Percentiles rank a stretch among this genome's conserved stretches.
Evolutionary conservation across 1,284 basidiomycete species (phyloP).

Genomic region (Moesziomyces antarcticus): DNA sequence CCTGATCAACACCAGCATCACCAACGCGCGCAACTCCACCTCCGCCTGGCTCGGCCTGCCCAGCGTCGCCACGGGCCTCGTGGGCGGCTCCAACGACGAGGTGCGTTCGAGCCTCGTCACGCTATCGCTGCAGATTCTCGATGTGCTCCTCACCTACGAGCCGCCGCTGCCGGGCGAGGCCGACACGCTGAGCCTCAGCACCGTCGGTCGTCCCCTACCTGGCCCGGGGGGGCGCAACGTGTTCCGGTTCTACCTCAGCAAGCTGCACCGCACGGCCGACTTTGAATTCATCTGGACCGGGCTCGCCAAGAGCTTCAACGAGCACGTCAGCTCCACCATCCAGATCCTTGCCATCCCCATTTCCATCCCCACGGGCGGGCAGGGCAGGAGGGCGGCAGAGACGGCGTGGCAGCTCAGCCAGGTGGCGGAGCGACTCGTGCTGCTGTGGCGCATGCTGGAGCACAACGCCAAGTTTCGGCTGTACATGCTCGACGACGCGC

Average conservation of each 20-base stretch:
- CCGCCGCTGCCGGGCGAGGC: conserved; percentile 24
- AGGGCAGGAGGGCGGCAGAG: conserved; percentile 25
- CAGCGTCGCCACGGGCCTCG: conserved; percentile 21
- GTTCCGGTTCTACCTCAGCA: conserved; percentile 62
- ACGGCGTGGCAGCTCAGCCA: conserved; percentile 46
- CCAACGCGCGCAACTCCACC: conserved; percentile 42
- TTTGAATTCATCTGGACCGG: conserved; percentile 56
- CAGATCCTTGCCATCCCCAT: conserved; percentile 45
- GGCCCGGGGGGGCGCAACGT: conserved; percentile 46
- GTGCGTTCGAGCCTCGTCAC: conserved; percentile 41
- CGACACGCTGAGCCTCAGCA: conserved; percentile 37
- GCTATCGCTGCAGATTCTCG: conserved; percentile 56
- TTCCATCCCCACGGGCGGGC: conserved; percentile 22
- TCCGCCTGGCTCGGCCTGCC: conserved; percentile 39
- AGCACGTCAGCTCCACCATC: conserved; percentile 35
- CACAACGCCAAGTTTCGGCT: conserved; percentile 58
- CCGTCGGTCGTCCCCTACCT: conserved; percentile 20
- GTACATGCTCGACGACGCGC: conserved; percentile 51
- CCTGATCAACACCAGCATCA: conserved; percentile 59
- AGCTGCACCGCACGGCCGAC: conserved; percentile 62
- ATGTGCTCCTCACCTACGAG: conserved; percentile 57
- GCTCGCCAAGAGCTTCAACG: conserved; percentile 34
- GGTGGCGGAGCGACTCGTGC: conserved; percentile 53
- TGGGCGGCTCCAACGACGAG: conserved; percentile 40
- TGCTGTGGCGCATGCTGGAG: conserved; percentile 58